Evolutionary conservation across 2,329 filamentous ascomycete genomes (phyloP), one percentile per base, ranked within the genome.

Genomic region (Ceratocystis huliohia): DNA sequence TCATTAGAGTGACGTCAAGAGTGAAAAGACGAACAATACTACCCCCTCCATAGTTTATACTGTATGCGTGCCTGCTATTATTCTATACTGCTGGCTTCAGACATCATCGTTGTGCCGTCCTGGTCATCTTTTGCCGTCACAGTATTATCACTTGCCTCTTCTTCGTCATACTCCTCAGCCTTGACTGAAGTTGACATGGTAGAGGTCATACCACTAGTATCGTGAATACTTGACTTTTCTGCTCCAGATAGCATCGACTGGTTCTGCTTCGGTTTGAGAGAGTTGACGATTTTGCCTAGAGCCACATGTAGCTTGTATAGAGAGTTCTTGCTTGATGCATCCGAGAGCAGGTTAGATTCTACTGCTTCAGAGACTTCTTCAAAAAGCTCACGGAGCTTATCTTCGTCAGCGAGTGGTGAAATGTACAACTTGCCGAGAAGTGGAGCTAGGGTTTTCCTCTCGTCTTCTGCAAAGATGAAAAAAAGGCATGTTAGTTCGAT

Each of bases 341-440:
- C 88, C 22, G 79, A 79, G 66, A 84, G 76, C 57, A 85, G 75
- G 62, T 81, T 82, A 57, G 80, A 80, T 48, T 89, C 85, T 2
- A 89, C 85, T 1, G 86, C 85, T 37, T 82, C 78, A 41, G 81
- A 78, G 61, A 87, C 77, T 61, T 83, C 79, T 41, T 80, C 78
- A 74, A 87, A 85, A 45, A 84, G 72, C 48, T 81, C 78, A 69
- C 83, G 77, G 68, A 86, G 77, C 71, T 83, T 84, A 25, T 82
- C 78, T 69, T 84, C 80, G 0, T 80, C 79, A 0, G 85, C 85
- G 1, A 87, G 79, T 0, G 89, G 82, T 1, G 87, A 86, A 61
- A 97, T 81, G 73, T 92, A 85, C 1, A 96, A 79, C 75, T 96
- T 97, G 70, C 85, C 85, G 1, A 97, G 81, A 61, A 96, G 83